A percentile compares a stretch with the other conserved stretches of the same genome.
Evolutionary conservation across 148 eudicot genomes (phyloP).

Genomic region (Amaranthus cruentus): DNA sequence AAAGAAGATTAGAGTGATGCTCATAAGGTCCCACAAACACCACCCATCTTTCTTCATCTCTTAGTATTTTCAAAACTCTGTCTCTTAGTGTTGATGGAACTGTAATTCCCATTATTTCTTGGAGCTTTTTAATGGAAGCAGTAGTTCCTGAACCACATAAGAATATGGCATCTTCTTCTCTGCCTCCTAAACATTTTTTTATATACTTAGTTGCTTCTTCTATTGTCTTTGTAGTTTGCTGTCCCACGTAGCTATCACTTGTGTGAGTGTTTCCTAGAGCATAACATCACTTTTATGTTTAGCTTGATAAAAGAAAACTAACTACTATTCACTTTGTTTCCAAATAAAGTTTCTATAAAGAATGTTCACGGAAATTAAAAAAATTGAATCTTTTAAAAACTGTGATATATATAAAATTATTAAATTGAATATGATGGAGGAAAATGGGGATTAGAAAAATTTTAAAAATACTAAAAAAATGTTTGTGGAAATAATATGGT

Average conservation of each 20-base stretch:
- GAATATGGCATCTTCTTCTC: conserved; percentile 39
- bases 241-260: conserved; percentile 55
- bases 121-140: conserved; percentile 58
- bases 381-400: no score
- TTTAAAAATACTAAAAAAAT: no score
- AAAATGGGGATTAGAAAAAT: no score
- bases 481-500: no score
- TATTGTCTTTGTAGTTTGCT: conserved; percentile 38
- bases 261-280: conserved; percentile 60
- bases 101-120: conserved; percentile 59
- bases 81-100: conserved; percentile 39
- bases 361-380: no score
- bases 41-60: conserved; percentile 52
- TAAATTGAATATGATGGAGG: no score
- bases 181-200: conserved; percentile 53
- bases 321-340: no score
- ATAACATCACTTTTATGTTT: neutral
- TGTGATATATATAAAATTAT: no score
- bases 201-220: conserved; percentile 46
- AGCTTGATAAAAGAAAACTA: no score
- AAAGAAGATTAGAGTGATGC: conserved; percentile 75
- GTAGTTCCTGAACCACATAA: conserved; percentile 71
- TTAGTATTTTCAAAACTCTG: conserved; percentile 22
- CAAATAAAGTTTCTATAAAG: no score
- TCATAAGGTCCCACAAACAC: conserved; percentile 73